Percentiles rank a stretch among this genome's conserved stretches.
Evolutionary conservation across 148 eudicot genomes (phyloP).

Genomic region (Vaccinium myrtillus): DNA sequence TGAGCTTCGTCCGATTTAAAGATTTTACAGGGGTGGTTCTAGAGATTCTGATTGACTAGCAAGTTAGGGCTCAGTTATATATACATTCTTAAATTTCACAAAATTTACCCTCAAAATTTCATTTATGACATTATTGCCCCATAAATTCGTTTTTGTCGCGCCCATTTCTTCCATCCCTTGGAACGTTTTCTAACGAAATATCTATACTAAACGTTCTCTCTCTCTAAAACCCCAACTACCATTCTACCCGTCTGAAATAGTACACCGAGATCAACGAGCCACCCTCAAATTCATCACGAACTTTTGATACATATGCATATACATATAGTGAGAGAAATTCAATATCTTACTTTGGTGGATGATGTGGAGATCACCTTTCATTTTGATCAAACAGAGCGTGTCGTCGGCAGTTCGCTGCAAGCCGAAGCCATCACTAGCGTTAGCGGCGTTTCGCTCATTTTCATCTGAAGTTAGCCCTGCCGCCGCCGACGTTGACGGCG

Average conservation of each 20-base stretch:
- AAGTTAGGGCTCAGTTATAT: neutral
- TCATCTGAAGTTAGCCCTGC: slow-evolving; percentile 1
- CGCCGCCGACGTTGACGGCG: neutral
- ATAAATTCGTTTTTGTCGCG: no score
- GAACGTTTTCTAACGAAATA: neutral
- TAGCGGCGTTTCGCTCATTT: neutral
- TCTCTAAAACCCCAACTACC: neutral
- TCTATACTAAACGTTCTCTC: no score
- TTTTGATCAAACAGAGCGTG: slow-evolving; percentile 18
- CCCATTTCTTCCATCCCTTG: no score
- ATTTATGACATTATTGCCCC: no score
- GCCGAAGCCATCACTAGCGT: slow-evolving; percentile 8
- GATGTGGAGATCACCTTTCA: slow-evolving; percentile 27
- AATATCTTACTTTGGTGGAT: neutral
- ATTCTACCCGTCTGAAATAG: neutral
- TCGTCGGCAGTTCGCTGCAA: neutral
- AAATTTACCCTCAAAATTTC: no score
- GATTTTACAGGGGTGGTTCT: neutral
- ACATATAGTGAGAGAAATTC: neutral
- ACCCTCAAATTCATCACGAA: neutral
- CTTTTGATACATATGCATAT: neutral
- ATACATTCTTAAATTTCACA: neutral
- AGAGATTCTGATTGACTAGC: neutral
- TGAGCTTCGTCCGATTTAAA: neutral
- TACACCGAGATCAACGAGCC: neutral